Evolutionary conservation across 1,284 basidiomycete genomes (phyloP).

Genomic region (Pseudozyma sp.): DNA sequence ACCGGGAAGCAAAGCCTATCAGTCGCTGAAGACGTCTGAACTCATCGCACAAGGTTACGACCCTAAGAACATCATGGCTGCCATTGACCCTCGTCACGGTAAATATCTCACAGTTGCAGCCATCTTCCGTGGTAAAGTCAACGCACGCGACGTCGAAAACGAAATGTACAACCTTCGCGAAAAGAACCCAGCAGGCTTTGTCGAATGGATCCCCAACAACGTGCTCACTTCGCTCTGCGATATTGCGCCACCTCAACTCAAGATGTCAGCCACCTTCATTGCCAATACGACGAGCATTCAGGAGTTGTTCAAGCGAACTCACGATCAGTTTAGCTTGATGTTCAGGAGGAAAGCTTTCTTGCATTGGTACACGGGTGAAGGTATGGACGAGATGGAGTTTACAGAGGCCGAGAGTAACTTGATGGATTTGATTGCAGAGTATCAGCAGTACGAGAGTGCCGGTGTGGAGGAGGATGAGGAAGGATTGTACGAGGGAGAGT

Average conservation of each 20-base stretch:
- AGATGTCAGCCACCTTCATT: constrained; percentile 69
- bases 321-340: constrained; percentile 67
- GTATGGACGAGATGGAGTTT: constrained; percentile 70
- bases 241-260: constrained; percentile 63
- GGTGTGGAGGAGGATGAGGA: constrained; percentile 70
- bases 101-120: constrained; percentile 87
- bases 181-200: constrained; percentile 63
- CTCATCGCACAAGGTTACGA: constrained; percentile 66
- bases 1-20: constrained; percentile 73
- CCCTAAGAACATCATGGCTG: constrained; percentile 73
- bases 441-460: constrained; percentile 66
- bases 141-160: constrained; percentile 70
- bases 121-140: constrained; percentile 78
- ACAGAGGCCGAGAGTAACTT: constrained; percentile 69
- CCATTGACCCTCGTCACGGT: constrained; percentile 87
- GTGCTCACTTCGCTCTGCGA: constrained; percentile 67
- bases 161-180: constrained; percentile 67
- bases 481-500: constrained; percentile 49
- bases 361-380: constrained; percentile 70
- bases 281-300: constrained; percentile 69
- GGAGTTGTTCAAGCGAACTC: constrained; percentile 67
- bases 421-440: constrained; percentile 70
- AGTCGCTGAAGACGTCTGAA: constrained; percentile 65
- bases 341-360: constrained; percentile 69
- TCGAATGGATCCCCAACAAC: constrained; percentile 70